Evolutionary conservation across 768 basidiomycete species (phyloP).

Genomic region (Boletus speciosus): DNA sequence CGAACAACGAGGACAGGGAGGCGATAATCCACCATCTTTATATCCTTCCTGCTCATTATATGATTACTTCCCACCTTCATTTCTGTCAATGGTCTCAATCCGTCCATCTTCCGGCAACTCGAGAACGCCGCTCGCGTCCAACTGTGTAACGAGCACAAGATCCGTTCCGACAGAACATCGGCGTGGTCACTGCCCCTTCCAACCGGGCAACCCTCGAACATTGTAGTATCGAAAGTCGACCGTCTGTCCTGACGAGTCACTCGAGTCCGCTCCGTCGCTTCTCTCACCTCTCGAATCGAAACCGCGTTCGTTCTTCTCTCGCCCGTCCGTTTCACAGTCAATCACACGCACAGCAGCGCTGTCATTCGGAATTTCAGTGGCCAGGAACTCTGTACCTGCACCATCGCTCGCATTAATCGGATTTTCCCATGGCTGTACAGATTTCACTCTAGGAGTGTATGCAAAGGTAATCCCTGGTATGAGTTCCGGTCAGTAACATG

Average conservation of each 20-base stretch:
- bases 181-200: background rate
- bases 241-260: conserved; percentile 1
- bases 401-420: background rate
- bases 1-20: background rate
- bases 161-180: conserved; percentile 5
- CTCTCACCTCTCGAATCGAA: background rate
- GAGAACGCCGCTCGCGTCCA: background rate
- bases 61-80: background rate
- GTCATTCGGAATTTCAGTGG: background rate
- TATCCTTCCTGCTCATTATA: too few species aligned
- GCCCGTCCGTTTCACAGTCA: background rate
- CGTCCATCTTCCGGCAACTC: background rate
- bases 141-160: background rate
- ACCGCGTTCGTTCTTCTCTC: background rate
- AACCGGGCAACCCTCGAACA: too few species aligned
- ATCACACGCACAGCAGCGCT: background rate
- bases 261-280: background rate
- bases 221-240: too few species aligned
- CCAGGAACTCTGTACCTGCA: too few species aligned
- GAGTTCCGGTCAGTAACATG: conserved; percentile 4
- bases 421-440: background rate
- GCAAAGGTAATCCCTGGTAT: background rate
- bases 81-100: too few species aligned
- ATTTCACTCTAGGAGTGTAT: background rate
- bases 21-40: background rate